Evolutionary conservation across 495 filamentous ascomycete species (phyloP).

Genomic region (Pseudotulostoma volvatum): DNA sequence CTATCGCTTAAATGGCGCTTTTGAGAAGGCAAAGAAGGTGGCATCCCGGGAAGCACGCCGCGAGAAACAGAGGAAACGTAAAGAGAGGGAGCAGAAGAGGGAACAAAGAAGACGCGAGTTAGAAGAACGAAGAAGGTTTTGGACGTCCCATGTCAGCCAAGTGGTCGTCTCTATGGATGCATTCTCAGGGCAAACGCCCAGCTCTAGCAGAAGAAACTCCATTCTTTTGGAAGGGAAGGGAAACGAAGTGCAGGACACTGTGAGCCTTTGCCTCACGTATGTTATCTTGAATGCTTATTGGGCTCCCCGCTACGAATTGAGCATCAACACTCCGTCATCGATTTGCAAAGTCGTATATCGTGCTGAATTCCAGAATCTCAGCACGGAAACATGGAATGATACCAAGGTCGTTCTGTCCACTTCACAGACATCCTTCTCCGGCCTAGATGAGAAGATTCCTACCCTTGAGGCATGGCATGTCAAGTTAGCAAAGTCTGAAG

Average conservation of each 20-base stretch:
- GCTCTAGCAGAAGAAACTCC: conserved; percentile 39
- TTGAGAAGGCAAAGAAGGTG: conserved; percentile 11
- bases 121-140: conserved; percentile 36
- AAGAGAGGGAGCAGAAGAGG: conserved; percentile 22
- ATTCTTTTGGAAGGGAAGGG: conserved; percentile 23
- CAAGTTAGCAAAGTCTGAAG: conserved; percentile 14
- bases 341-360: conserved; percentile 43
- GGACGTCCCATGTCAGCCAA: conserved; percentile 40
- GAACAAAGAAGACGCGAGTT: conserved; percentile 35
- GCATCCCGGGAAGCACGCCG: conserved; percentile 14
- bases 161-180: conserved; percentile 43
- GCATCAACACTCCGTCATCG: conserved; percentile 38
- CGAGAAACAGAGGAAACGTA: conserved; percentile 14
- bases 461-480: conserved; percentile 44
- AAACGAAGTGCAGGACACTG: conserved; percentile 15
- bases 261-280: conserved; percentile 43
- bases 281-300: conserved; percentile 45
- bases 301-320: conserved; percentile 50
- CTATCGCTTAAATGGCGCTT: conserved; percentile 14
- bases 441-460: conserved; percentile 42
- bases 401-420: conserved; percentile 50
- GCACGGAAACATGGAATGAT: conserved; percentile 52
- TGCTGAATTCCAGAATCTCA: conserved; percentile 46
- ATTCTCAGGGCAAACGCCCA: conserved; percentile 28
- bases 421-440: conserved; percentile 46